Evolutionary conservation across 345 rosid species (phyloP).

Genomic region (Chamaenerion angustifolium): DNA sequence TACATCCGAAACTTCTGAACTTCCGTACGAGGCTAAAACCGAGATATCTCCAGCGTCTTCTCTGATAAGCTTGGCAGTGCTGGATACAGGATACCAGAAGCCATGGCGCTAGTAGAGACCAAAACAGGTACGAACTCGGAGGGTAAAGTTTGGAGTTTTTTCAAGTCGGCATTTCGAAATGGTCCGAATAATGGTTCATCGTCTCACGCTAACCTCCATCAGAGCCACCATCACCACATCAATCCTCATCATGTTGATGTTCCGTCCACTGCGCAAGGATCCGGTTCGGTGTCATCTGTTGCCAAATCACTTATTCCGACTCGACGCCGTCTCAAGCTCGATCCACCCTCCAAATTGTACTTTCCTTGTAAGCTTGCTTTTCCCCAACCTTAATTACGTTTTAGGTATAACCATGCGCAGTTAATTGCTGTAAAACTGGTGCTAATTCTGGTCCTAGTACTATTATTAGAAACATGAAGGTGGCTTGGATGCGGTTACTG

Average conservation of each 20-base stretch:
- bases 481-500: too few species aligned
- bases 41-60: too few species aligned
- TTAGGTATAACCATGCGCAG: too few species aligned
- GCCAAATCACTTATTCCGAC: slow-evolving; percentile 69
- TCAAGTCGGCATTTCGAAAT: slow-evolving; percentile 64
- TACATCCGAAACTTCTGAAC: too few species aligned
- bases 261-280: slow-evolving; percentile 35
- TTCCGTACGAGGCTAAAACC: too few species aligned
- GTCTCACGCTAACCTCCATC: too few species aligned
- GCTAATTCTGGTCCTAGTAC: too few species aligned
- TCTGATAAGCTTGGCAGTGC: too few species aligned
- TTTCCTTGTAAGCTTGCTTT: slow-evolving; percentile 55
- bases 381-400: neutral
- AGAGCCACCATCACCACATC: slow-evolving; percentile 15
- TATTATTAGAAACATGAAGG: too few species aligned
- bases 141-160: slow-evolving; percentile 64
- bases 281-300: slow-evolving; percentile 66
- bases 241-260: slow-evolving; percentile 26
- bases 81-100: slow-evolving; percentile 3
- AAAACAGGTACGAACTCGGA: slow-evolving; percentile 27
- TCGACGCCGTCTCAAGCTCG: slow-evolving; percentile 78
- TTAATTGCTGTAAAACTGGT: too few species aligned
- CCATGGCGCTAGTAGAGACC: slow-evolving; percentile 64
- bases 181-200: slow-evolving; percentile 18
- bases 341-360: slow-evolving; percentile 73